Evolutionary conservation across 352 stramenopile species (phyloP).

Genomic region (Sclerospora graminicola): DNA sequence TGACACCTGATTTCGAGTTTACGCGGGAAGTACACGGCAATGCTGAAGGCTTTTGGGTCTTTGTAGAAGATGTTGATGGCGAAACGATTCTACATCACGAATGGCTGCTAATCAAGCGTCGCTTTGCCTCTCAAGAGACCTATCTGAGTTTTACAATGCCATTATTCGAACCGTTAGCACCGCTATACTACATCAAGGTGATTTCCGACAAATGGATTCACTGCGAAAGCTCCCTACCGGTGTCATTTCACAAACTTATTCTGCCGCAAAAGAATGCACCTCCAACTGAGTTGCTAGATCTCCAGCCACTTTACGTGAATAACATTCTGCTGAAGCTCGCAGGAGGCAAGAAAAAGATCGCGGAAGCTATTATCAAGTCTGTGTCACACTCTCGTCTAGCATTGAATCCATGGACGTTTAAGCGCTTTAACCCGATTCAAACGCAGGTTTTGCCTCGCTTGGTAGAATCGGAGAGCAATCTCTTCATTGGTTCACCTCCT

Average conservation of each 20-base stretch:
- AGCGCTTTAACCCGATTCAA: constrained; percentile 98
- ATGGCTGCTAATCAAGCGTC: constrained; percentile 90
- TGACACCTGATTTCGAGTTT: constrained; percentile 97
- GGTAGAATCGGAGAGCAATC: constrained; percentile 92
- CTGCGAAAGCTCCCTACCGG: constrained; percentile 90
- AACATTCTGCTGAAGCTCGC: constrained; percentile 71
- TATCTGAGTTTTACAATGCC: constrained; percentile 94
- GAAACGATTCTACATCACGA: constrained; percentile 98
- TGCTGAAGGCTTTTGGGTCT: constrained; percentile 94
- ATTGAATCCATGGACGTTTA: constrained; percentile 63
- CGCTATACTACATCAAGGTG: constrained; percentile 97
- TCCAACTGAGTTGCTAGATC: constrained; percentile 95
- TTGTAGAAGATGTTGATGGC: constrained; percentile 98
- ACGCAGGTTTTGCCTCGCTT: constrained; percentile 95
- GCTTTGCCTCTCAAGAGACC: constrained; percentile 70
- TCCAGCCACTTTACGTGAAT: constrained; percentile 92
- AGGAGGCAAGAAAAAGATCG: constrained; percentile 46
- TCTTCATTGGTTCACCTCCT: constrained; percentile 91
- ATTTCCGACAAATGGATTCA: constrained; percentile 98
- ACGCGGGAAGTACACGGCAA: constrained; percentile 94
- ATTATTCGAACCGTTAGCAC: constrained; percentile 95
- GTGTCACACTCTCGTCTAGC: constrained; percentile 25
- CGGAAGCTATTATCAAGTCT: constrained; percentile 42
- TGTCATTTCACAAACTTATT: constrained; percentile 98
- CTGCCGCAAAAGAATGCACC: constrained; percentile 97